phyloP scores from a whole-genome alignment of 345 rosid genomes.

The Salix exigua region DNA sequence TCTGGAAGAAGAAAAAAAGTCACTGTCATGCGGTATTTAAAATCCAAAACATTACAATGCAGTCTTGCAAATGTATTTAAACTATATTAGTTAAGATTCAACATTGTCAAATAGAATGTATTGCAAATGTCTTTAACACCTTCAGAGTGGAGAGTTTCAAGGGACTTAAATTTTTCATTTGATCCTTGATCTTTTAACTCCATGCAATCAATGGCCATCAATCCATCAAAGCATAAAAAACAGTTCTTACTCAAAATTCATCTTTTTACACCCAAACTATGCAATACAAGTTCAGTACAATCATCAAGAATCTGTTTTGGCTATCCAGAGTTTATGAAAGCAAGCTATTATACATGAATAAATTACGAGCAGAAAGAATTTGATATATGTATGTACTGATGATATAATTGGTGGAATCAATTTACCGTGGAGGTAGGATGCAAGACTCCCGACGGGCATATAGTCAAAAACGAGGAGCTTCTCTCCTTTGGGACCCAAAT shows the following conservation, averaged over 20 bases:
- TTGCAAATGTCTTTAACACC: too few relatives aligned
- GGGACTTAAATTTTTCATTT: neutral
- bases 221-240: neutral
- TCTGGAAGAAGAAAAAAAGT: too few relatives aligned
- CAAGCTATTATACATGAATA: neutral
- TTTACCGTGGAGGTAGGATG: slow-evolving; percentile 91
- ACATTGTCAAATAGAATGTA: too few relatives aligned
- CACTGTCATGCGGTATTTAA: too few relatives aligned
- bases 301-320: neutral
- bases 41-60: too few relatives aligned
- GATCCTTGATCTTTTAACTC: neutral
- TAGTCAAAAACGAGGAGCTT: slow-evolving; percentile 95
- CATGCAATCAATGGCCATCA: neutral
- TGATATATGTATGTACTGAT: neutral
- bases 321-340: neutral
- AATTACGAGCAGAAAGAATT: neutral
- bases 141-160: too few relatives aligned
- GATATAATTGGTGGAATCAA: neutral
- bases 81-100: too few relatives aligned
- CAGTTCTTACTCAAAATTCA: neutral
- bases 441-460: slow-evolving; percentile 83
- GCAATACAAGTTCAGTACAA: neutral
- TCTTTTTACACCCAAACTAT: neutral
- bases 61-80: too few relatives aligned
- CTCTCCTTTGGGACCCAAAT: slow-evolving; percentile 96